Conservation (phyloP, 495 filamentous ascomycete species). For the Neurospora hispaniola region DNA sequence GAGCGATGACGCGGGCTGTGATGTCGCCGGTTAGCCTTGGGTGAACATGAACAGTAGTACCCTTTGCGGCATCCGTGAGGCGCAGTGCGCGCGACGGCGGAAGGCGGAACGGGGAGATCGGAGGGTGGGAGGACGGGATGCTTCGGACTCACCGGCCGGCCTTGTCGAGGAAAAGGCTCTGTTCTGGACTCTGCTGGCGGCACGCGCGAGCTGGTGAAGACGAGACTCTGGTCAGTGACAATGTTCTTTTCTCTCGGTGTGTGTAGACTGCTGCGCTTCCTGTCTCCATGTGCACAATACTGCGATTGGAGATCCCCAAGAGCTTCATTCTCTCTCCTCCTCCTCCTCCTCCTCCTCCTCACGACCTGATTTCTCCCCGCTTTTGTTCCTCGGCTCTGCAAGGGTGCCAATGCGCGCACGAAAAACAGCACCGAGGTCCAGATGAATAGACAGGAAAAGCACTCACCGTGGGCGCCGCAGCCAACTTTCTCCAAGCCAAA, state of each 20-base stretch:
- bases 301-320: neutral
- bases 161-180: slow-evolving; percentile 79
- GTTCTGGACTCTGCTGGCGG: slow-evolving; percentile 36
- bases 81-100: neutral
- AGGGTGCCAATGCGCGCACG: neutral
- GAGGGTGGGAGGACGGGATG: neutral
- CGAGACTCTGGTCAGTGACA: neutral
- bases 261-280: neutral
- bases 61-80: neutral
- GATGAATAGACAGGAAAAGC: neutral
- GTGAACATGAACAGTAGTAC: neutral
- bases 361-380: neutral
- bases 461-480: slow-evolving; percentile 35
- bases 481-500: slow-evolving; percentile 41
- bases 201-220: slow-evolving; percentile 35
- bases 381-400: slow-evolving; percentile 13
- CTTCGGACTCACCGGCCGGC: slow-evolving; percentile 54
- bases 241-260: neutral
- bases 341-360: neutral
- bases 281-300: neutral
- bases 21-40: slow-evolving; percentile 1
- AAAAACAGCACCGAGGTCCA: neutral
- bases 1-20: slow-evolving; percentile 62
- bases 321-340: neutral
- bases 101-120: neutral